Evolutionary conservation across 139 green algal species (phyloP), one percentile per base, ranked within the genome.

Genomic region (Chlorella sp.): DNA sequence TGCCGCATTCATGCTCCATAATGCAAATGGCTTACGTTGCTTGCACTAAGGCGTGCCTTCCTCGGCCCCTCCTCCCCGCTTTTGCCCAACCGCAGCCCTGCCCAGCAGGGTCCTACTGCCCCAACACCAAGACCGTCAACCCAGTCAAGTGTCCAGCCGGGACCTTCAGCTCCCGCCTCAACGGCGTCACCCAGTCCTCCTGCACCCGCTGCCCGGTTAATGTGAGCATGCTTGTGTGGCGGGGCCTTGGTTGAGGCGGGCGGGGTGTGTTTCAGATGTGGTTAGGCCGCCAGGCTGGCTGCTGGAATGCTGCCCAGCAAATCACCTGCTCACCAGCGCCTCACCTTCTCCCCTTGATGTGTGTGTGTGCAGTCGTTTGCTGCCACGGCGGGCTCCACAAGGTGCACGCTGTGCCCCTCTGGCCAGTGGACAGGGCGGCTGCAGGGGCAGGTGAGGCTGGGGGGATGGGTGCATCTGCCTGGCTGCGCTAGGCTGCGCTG

Each of bases 401-500:
- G 20, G 4, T 74, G 67, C 34, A 17, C 1, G 18, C 2, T 4
- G 15, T 74, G 67, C 67, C 32, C 34, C 6, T 20, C 67, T 2
- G 34, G 34, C 67, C 67, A 74, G 67, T 74, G 67, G 67, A 74
- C 67, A 20, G 67, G 67, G 26, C 67, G 67, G 32, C 67, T 74
- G 30, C 25, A n/a, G 9, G 67, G 67, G 30, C 67, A 74, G 67
- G 12, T 13, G 18, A 20, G 51, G 12, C 51, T 21, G 51, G 51
- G 12, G 13, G 51, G 44, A 9, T 51, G 44, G 44, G 44, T 16
- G 44, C 7, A 51, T 51, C n/a, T n/a, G n/a, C n/a, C n/a, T n/a
- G n/a, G 44, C 44, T 51, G 44, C 9, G 9, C 44, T 51, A 9
- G 6, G 44, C 44, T 51, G 44, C 9, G 44, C 44, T 51, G 44